Percentiles rank a stretch among this genome's conserved stretches.
Conservation (phyloP, 768 basidiomycete genomes). For the Boletus coccyginus region DNA sequence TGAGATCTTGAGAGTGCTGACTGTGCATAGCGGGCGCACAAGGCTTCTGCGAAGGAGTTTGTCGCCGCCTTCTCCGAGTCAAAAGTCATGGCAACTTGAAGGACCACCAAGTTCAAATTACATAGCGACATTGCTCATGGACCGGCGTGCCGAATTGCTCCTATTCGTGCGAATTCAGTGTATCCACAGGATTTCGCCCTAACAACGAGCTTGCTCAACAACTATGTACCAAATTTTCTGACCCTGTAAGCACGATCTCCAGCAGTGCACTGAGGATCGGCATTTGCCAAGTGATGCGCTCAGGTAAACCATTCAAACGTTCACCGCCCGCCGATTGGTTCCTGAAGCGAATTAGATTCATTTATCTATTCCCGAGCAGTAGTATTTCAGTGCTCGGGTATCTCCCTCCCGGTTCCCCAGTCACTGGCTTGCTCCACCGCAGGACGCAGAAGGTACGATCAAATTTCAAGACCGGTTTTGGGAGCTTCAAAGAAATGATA, state of each 20-base stretch:
- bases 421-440: background rate
- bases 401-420: background rate
- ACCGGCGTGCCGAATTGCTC: background rate
- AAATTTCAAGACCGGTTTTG: background rate
- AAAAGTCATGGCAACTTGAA: no score
- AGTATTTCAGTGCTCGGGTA: background rate
- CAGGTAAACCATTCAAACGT: no score
- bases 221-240: background rate
- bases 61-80: background rate
- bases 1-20: background rate
- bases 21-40: background rate
- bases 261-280: no score
- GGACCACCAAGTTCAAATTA: no score
- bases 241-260: background rate
- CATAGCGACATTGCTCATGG: background rate
- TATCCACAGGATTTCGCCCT: no score
- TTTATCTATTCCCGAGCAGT: background rate
- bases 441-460: background rate
- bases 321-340: background rate
- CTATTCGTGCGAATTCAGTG: background rate
- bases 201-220: background rate
- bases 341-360: background rate
- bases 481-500: background rate
- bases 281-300: no score
- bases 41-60: background rate